Percentiles rank a stretch among this genome's conserved stretches.
Evolutionary conservation across 805 yeast genomes (phyloP).

Genomic region (Pichia paraexigua): DNA sequence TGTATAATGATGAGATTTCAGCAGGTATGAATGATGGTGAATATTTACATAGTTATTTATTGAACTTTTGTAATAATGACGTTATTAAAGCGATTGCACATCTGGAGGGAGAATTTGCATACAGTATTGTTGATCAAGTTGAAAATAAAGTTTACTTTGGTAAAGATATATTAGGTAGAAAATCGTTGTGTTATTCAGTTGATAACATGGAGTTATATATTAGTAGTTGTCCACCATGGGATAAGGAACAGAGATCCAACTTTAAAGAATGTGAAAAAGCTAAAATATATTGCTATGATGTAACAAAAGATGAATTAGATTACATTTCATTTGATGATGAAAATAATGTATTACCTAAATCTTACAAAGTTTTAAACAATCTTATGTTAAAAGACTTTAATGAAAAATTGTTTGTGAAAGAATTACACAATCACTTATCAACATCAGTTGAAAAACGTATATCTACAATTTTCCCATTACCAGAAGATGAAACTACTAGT

Average conservation of each 20-base stretch:
- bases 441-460: constrained; percentile 43
- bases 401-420: background rate
- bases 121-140: constrained; percentile 39
- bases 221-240: constrained; percentile 37
- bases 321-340: background rate
- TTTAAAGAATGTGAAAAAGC: constrained; percentile 54
- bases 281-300: constrained; percentile 37
- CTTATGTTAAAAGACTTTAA: background rate
- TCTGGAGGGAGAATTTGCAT: constrained; percentile 82
- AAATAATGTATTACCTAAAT: background rate
- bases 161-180: constrained; percentile 73
- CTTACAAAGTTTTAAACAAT: background rate
- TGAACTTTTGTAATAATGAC: constrained; percentile 28
- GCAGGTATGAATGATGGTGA: constrained; percentile 52
- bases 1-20: constrained; percentile 54
- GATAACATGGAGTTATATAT: constrained; percentile 33
- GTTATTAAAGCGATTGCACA: constrained; percentile 34
- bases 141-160: constrained; percentile 56
- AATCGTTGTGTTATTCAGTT: constrained; percentile 52
- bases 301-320: constrained; percentile 14
- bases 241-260: constrained; percentile 17
- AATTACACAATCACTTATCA: constrained; percentile 26
- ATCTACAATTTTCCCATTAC: constrained; percentile 52
- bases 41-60: constrained; percentile 32
- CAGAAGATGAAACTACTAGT: constrained; percentile 23